Evolutionary conservation across 768 basidiomycete species (phyloP).

Genomic region (Mycena rosella): DNA sequence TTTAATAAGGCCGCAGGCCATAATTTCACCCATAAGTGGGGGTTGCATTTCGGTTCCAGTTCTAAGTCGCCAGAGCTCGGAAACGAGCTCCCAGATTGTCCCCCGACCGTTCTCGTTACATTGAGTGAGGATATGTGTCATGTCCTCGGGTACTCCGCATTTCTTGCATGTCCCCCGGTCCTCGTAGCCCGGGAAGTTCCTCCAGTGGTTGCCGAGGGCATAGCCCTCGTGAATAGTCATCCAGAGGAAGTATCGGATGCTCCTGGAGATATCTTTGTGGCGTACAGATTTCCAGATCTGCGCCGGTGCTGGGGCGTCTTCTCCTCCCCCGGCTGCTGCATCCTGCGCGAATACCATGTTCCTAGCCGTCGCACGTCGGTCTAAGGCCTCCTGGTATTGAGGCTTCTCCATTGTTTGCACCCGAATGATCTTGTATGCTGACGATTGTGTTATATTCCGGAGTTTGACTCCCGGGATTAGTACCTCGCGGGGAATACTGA

Average conservation of each 20-base stretch:
- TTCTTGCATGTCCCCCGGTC: slow-evolving; percentile 2
- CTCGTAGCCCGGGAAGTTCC: background rate
- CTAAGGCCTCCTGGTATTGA: background rate
- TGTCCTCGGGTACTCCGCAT: background rate
- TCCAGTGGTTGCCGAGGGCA: no score
- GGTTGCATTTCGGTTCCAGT: no score
- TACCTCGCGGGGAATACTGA: background rate
- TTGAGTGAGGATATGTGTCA: background rate
- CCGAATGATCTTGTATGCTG: background rate
- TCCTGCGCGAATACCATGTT: background rate
- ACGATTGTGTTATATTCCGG: background rate
- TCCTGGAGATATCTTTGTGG: background rate
- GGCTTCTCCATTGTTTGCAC: background rate
- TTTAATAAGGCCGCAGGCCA: no score
- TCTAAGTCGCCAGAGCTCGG: no score
- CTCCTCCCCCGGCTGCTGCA: background rate
- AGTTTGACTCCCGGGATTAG: background rate
- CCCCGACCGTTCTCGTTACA: background rate
- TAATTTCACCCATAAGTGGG: no score
- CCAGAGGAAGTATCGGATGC: no score
- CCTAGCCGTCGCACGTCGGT: no score
- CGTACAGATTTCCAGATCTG: slow-evolving; percentile 2
- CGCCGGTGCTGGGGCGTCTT: background rate
- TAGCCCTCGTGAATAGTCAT: no score
- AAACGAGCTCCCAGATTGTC: background rate